A percentile compares a stretch with the other conserved stretches of the same genome.
Evolutionary conservation across 495 filamentous ascomycete genomes (phyloP).

Genomic region (Chaetomium fimeti): DNA sequence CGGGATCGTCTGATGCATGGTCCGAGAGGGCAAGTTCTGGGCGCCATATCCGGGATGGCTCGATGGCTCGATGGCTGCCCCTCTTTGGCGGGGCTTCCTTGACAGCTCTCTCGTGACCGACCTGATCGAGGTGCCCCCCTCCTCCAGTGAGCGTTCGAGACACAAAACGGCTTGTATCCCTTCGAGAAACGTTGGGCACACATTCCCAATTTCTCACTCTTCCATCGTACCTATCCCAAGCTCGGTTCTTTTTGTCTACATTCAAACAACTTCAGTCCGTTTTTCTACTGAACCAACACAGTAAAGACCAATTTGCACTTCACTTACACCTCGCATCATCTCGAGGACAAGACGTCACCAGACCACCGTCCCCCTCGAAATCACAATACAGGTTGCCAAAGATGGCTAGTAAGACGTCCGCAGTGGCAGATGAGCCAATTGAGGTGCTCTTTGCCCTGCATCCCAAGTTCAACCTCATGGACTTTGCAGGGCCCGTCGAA

Average conservation of each 20-base stretch:
- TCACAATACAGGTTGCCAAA: slow-evolving; percentile 31
- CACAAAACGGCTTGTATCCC: slow-evolving; percentile 23
- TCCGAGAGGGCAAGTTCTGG: slow-evolving; percentile 13
- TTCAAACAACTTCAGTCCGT: neutral
- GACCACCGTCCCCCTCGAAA: slow-evolving; percentile 9
- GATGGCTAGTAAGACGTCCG: slow-evolving; percentile 52
- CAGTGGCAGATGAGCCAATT: slow-evolving; percentile 51
- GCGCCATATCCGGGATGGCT: neutral
- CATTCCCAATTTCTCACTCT: slow-evolving; percentile 12
- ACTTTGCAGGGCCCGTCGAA: slow-evolving; percentile 68
- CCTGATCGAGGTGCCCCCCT: slow-evolving; percentile 17
- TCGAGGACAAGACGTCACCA: slow-evolving; percentile 19
- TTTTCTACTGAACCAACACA: slow-evolving; percentile 5
- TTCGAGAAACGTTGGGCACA: neutral
- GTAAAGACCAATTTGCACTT: neutral
- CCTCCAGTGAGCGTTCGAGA: slow-evolving; percentile 7
- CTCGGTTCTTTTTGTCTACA: neutral
- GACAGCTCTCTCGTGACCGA: slow-evolving; percentile 30
- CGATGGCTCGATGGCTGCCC: too few species aligned
- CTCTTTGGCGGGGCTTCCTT: slow-evolving; percentile 27
- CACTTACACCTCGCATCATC: slow-evolving; percentile 16
- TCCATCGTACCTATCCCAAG: neutral
- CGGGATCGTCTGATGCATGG: slow-evolving; percentile 27
- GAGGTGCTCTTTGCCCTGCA: slow-evolving; percentile 53
- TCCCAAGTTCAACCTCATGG: slow-evolving; percentile 54